These are phyloP conservation scores for Alternaria brassicicola DNA, from an alignment of 2,329 filamentous ascomycete genomes.

Conservation along the genomic window DNA sequence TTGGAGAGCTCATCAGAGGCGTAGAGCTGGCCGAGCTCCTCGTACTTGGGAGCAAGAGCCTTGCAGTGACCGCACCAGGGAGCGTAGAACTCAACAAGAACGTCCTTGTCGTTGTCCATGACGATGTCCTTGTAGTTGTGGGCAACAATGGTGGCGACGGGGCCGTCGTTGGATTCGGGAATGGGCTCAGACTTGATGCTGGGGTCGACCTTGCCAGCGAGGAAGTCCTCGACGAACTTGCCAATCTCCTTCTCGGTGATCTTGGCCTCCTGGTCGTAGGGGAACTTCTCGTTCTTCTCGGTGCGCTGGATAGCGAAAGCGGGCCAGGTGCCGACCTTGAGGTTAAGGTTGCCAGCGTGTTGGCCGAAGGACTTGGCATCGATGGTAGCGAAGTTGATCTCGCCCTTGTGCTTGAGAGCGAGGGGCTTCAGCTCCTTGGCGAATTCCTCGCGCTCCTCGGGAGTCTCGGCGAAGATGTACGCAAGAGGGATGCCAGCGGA, in stretches of 20 bases:
- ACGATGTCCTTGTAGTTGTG: constrained; percentile 93
- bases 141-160: constrained; percentile 87
- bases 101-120: constrained; percentile 93
- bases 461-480: constrained; percentile 95
- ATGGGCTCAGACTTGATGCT: constrained; percentile 99
- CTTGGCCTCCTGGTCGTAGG: constrained; percentile 83
- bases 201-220: constrained; percentile 85
- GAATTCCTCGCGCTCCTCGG: constrained; percentile 84
- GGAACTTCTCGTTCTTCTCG: constrained; percentile 95
- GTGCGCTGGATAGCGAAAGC: constrained; percentile 97
- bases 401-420: constrained; percentile 89
- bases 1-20: constrained; percentile 57
- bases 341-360: constrained; percentile 95
- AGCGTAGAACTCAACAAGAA: constrained; percentile 97
- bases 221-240: constrained; percentile 84
- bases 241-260: constrained; percentile 75
- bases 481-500: constrained; percentile 87
- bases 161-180: constrained; percentile 88
- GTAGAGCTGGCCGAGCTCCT: constrained; percentile 66
- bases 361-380: constrained; percentile 93
- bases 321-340: constrained; percentile 93
- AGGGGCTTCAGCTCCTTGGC: constrained; percentile 79
- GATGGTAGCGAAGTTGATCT: constrained; percentile 97
- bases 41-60: constrained; percentile 70
- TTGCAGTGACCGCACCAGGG: constrained; percentile 80